A percentile compares a stretch with the other conserved stretches of the same genome.
Conservation (phyloP, 768 basidiomycete genomes). For the Leucocoprinus leucothites region DNA sequence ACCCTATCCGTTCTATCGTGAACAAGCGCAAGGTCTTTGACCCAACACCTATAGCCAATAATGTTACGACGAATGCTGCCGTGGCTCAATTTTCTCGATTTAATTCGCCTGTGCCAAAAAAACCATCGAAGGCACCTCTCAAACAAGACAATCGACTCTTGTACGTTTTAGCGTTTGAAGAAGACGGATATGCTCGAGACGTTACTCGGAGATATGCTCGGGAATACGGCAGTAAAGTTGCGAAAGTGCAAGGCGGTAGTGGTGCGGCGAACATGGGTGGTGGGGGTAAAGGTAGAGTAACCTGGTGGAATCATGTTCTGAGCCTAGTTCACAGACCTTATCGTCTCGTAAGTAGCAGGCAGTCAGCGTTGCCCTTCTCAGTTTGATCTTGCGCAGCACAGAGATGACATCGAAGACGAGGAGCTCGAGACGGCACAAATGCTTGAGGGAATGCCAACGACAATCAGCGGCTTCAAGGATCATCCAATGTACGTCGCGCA, state of each 20-base stretch:
- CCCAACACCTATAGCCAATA: slow-evolving; percentile 42
- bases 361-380: slow-evolving; percentile 12
- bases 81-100: slow-evolving; percentile 10
- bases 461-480: slow-evolving; percentile 89
- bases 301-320: slow-evolving; percentile 85
- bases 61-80: slow-evolving; percentile 12
- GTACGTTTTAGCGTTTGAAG: slow-evolving; percentile 93
- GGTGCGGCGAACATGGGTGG: slow-evolving; percentile 31
- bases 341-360: slow-evolving; percentile 60
- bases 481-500: slow-evolving; percentile 72
- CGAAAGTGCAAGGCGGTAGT: slow-evolving; percentile 71
- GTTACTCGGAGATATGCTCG: slow-evolving; percentile 88
- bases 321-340: slow-evolving; percentile 68
- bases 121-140: slow-evolving; percentile 13
- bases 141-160: slow-evolving; percentile 77
- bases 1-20: slow-evolving; percentile 78
- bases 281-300: slow-evolving; percentile 59
- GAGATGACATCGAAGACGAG: slow-evolving; percentile 92
- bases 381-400: slow-evolving; percentile 50
- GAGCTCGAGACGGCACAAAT: slow-evolving; percentile 75
- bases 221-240: slow-evolving; percentile 74
- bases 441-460: slow-evolving; percentile 91
- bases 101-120: slow-evolving; percentile 10
- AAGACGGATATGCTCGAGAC: slow-evolving; percentile 90
- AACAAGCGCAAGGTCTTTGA: slow-evolving; percentile 83